Percentiles rank a stretch among this genome's conserved stretches.
Evolutionary conservation across 169 alveolate genomes (phyloP).

Genomic region (Babesia ovis): DNA sequence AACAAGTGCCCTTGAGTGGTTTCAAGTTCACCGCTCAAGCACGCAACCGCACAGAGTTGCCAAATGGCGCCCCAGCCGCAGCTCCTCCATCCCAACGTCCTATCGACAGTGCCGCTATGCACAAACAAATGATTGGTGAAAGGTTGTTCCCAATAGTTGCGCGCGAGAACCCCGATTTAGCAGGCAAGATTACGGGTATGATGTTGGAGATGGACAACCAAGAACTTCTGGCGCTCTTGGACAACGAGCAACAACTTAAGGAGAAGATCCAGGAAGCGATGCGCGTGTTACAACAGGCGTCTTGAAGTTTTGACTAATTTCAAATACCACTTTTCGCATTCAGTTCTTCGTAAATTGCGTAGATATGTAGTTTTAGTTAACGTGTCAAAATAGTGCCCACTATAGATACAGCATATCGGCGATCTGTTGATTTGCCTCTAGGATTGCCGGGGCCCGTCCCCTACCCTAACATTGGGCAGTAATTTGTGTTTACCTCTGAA

Average conservation of each 20-base stretch:
- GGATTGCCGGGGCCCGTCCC: background rate
- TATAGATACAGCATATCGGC: constrained; percentile 26
- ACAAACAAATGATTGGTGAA: constrained; percentile 94
- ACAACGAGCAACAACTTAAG: constrained; percentile 86
- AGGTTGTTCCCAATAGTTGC: constrained; percentile 90
- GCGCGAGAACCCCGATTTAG: constrained; percentile 89
- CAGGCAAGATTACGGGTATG: constrained; percentile 94
- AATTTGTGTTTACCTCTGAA: too few species aligned
- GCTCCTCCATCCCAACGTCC: constrained; percentile 53
- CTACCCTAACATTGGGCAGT: background rate
- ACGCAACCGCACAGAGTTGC: constrained; percentile 72
- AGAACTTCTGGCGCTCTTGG: constrained; percentile 88
- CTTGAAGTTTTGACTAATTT: constrained; percentile 10
- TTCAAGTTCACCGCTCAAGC: constrained; percentile 83
- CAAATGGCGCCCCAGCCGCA: constrained; percentile 64
- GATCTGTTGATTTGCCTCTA: constrained; percentile 2
- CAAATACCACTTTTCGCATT: background rate
- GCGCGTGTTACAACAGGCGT: constrained; percentile 85
- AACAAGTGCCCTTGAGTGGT: constrained; percentile 57
- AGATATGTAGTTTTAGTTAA: background rate
- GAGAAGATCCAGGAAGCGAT: constrained; percentile 91
- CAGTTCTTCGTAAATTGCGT: background rate
- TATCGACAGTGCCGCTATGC: constrained; percentile 85
- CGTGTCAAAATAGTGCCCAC: background rate
- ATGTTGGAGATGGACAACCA: constrained; percentile 95